Conservation (phyloP, 164 flowering plant genomes). For the Chimonanthus salicifolius region DNA sequence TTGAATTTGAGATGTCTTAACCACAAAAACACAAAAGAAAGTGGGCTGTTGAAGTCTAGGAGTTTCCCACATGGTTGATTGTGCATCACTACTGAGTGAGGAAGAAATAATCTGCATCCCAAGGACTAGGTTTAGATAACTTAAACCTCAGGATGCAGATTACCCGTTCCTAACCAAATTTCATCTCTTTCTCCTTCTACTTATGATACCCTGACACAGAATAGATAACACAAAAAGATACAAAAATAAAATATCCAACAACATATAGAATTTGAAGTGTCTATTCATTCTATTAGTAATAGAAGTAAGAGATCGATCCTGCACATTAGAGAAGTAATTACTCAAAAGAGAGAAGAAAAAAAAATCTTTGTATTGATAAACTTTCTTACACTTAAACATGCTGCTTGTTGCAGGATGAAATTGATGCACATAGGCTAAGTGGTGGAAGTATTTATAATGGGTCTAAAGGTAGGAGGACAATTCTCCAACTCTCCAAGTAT, state of each 20-base stretch:
- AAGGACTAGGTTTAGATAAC: conserved; percentile 31
- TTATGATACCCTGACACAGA: too few relatives aligned
- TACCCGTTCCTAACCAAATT: conserved; percentile 42
- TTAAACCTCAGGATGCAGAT: conserved; percentile 80
- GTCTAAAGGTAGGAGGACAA: conserved; percentile 8
- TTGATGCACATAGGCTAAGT: conserved; percentile 9
- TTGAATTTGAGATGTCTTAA: too few relatives aligned
- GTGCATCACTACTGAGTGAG: conserved; percentile 16
- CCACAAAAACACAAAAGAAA: too few relatives aligned
- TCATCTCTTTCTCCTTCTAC: background rate
- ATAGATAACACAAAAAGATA: too few relatives aligned
- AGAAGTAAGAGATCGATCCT: background rate
- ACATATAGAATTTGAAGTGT: background rate
- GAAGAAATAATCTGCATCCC: conserved; percentile 51
- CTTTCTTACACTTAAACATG: background rate
- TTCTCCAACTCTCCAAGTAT: conserved; percentile 20
- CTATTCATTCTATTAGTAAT: background rate
- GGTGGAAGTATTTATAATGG: conserved; percentile 11
- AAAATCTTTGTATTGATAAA: background rate
- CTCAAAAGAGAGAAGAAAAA: background rate
- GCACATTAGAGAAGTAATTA: background rate
- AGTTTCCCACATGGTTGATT: too few relatives aligned
- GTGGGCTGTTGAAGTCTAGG: too few relatives aligned
- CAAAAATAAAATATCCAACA: background rate
- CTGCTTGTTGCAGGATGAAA: background rate